Evolutionary conservation across 2,329 filamentous ascomycete genomes (phyloP), one percentile per base, ranked within the genome.

Genomic region (Zymoseptoria tritici): DNA sequence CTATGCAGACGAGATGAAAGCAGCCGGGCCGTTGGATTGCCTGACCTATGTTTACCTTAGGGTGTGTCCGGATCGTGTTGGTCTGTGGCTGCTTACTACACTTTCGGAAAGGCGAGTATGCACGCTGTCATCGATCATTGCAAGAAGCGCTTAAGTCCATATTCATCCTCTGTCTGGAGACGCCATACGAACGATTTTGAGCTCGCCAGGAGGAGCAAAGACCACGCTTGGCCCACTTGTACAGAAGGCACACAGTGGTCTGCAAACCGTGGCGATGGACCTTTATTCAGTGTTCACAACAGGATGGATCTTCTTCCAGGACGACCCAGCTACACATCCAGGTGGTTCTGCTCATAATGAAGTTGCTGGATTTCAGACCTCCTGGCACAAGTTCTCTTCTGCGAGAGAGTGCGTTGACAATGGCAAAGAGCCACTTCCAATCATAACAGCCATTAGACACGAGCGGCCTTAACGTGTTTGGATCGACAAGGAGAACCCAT

Each of bases 61-160:
- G 71, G 70, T 6, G 70, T 73, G 0, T 71, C 69, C 46, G 69
- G 70, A 22, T 68, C 70, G 2, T 73, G 70, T 61, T 72, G 69
- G 70, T 67, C 68, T 7, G 57, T 72, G 13, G 69, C 68, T 9
- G 66, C 70, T 2, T 73, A 73, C 61, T 72, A 71, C 60, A 72
- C 69, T 9, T 67, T 72, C 53, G 70, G 67, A 9, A 61, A 67
- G 6, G 67, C 57, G 42, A 67, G 62, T 59, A 65, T 70, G 62
- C 62, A 69, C 19, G 62, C 60, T 31, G 66, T 72, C 2, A 71
- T 72, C 54, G 69, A 72, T 4, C 69, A 72, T 56, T 72, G 69
- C 61, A 72, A 72, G 62, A 65, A 68, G 56, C 59, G 70, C 2
- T 64, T 73, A 9, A 68, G 65, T n/a, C 71, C 70, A 6, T 64